Percentiles rank a stretch among this genome's conserved stretches.
Conservation (phyloP, 257 asterid species). For the Ligustrum vulgare region DNA sequence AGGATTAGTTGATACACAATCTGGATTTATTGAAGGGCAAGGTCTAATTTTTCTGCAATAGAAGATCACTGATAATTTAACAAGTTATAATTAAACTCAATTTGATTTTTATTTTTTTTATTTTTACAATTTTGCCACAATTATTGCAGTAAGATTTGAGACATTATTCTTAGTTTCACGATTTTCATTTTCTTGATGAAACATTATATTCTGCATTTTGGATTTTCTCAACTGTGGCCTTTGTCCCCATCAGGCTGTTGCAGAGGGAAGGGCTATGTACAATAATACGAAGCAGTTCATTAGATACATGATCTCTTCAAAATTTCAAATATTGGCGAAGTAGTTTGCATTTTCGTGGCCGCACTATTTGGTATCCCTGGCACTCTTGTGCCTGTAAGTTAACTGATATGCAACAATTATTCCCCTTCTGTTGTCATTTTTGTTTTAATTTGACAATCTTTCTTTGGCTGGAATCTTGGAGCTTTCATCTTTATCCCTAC, state of each 20-base stretch:
- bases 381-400: conserved; percentile 96
- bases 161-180: conserved; percentile 14
- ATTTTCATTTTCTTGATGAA: conserved; percentile 10
- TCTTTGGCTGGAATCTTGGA: conserved; percentile 8
- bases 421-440: conserved; percentile 11
- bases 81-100: background rate
- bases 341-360: conserved; percentile 96
- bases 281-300: conserved; percentile 95
- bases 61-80: background rate
- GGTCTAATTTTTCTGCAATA: conserved; percentile 74
- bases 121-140: conserved; percentile 95
- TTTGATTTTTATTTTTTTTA: too few relatives aligned
- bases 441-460: background rate
- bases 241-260: conserved; percentile 74
- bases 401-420: conserved; percentile 18
- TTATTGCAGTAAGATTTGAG: conserved; percentile 80
- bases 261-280: conserved; percentile 98
- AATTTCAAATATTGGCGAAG: conserved; percentile 99
- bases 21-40: conserved; percentile 89
- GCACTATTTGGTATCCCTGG: conserved; percentile 98
- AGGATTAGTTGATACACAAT: conserved; percentile 74
- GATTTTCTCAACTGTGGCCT: conserved; percentile 12
- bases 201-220: background rate
- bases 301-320: conserved; percentile 98
- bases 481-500: conserved; percentile 5